Evolutionary conservation across 2,329 filamentous ascomycete species (phyloP).

Genomic region (Claviceps capensis): DNA sequence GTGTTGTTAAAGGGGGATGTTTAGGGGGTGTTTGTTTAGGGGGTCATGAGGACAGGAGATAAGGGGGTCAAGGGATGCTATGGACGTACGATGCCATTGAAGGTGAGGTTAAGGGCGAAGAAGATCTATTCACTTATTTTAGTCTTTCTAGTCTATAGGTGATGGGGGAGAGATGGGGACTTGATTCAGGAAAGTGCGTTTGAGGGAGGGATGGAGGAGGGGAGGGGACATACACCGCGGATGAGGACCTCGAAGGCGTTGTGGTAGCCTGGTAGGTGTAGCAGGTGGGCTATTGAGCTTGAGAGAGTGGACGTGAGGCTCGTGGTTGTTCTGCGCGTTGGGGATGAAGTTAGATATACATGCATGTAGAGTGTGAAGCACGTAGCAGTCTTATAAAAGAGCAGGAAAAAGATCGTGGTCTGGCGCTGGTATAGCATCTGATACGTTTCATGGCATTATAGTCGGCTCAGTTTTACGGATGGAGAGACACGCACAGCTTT

Average conservation of each 20-base stretch:
- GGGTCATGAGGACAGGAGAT: not conserved
- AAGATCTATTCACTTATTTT: constrained; percentile 38
- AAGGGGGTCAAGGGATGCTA: not conserved
- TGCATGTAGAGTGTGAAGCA: too few relatives aligned
- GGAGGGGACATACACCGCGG: constrained; percentile 29
- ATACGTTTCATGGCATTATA: too few relatives aligned
- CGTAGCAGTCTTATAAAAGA: not conserved
- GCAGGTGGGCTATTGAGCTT: constrained; percentile 25
- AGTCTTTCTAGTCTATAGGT: too few relatives aligned
- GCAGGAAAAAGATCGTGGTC: not conserved
- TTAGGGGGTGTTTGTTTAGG: not conserved
- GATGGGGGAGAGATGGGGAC: too few relatives aligned
- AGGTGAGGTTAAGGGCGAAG: constrained; percentile 60
- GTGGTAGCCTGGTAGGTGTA: constrained; percentile 30
- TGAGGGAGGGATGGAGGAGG: too few relatives aligned
- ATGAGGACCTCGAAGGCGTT: constrained; percentile 33
- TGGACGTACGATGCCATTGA: constrained; percentile 52
- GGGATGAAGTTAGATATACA: not conserved
- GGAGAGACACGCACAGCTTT: constrained; percentile 48
- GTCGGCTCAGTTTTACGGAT: too few relatives aligned
- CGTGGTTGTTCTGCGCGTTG: constrained; percentile 36
- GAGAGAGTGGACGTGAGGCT: constrained; percentile 37
- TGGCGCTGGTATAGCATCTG: too few relatives aligned
- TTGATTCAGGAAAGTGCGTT: not conserved
- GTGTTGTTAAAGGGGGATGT: not conserved